Conservation (phyloP, 2,329 filamentous ascomycete species). For the Aspergillus sojae region DNA sequence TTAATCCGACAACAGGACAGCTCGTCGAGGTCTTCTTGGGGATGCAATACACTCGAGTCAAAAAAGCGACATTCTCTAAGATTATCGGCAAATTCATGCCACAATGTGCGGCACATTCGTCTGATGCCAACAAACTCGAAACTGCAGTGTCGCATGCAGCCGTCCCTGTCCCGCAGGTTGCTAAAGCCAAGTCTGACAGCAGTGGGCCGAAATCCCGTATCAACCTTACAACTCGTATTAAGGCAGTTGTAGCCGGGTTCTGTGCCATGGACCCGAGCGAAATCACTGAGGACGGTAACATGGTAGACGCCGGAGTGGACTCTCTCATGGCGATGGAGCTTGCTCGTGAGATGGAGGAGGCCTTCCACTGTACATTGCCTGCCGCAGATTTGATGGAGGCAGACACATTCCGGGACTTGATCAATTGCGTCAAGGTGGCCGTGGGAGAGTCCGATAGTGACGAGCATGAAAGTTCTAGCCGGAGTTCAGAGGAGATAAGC, state of each 20-base stretch:
- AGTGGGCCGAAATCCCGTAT: neutral
- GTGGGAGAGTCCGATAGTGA: conserved; percentile 4
- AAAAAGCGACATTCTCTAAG: conserved; percentile 23
- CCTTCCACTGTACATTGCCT: conserved; percentile 39
- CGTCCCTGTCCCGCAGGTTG: too few species aligned
- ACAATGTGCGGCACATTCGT: neutral
- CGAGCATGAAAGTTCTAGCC: neutral
- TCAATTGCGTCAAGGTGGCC: conserved; percentile 25
- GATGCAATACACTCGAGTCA: conserved; percentile 29
- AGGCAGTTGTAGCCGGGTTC: conserved; percentile 19
- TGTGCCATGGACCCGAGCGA: conserved; percentile 19
- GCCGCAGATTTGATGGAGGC: conserved; percentile 32
- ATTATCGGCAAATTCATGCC: conserved; percentile 8
- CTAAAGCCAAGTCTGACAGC: neutral
- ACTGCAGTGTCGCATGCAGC: neutral
- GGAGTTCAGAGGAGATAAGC: neutral
- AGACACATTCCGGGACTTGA: conserved; percentile 33
- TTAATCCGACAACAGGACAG: conserved; percentile 27
- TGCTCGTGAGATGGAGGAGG: conserved; percentile 43
- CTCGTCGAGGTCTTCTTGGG: conserved; percentile 37
- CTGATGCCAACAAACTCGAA: neutral
- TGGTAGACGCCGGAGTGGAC: conserved; percentile 49
- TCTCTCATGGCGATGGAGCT: conserved; percentile 56
- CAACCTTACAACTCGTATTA: conserved; percentile 13
- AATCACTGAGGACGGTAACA: conserved; percentile 14